Base-by-base conservation (phyloP, 106 monocot genomes). In the Dendrobium nobile region DNA sequence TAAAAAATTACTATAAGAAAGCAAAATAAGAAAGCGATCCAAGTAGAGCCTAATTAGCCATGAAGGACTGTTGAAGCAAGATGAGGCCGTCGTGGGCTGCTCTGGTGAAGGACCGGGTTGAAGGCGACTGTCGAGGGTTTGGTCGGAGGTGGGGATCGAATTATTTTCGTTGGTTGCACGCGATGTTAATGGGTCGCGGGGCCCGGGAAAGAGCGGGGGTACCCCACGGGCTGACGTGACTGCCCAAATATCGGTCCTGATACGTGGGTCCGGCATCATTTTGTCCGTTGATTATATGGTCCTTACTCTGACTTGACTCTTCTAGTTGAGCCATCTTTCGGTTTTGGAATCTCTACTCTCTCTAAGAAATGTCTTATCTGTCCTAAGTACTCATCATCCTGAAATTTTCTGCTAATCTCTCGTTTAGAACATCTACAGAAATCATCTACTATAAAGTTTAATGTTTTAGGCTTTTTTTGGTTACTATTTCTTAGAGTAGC, bases 81-180 rank as follows among this genome's bases (percentile, higher is more conserved):
- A 70, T 70, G 70, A 72, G 5, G 72, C 40, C 40, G 5, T 72
- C 40, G 9, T 72, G 10, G 40, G 2, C 40, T 22, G 41, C 2
- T 17, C 2, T 17, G 72, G 16, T 72, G 27, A 40, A 72, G 31
- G 33, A 11, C 15, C 33, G 72, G 72, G 28, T 72, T 10, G 37
- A 72, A 9, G 72, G 72, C 72, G 72, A 72, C 26, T 15, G 2
- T 51, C 51, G 72, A 33, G 33, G 72, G 2, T 15, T 27, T 72
- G 33, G 15, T 16, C 33, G 72, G 72, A 72, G 72, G 33, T 72
- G 72, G 72, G 72, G 67, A 68, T 68, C 2, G 27, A 72, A 72
- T 72, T 72, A 72, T 72, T 40, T 72, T 72, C 72, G 27, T 72
- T 18, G 67, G 67, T 68, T 68, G 67, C 67, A 68, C 72, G 33